Base-by-base conservation (phyloP, 768 basidiomycete species). In the Suillus plorans region DNA sequence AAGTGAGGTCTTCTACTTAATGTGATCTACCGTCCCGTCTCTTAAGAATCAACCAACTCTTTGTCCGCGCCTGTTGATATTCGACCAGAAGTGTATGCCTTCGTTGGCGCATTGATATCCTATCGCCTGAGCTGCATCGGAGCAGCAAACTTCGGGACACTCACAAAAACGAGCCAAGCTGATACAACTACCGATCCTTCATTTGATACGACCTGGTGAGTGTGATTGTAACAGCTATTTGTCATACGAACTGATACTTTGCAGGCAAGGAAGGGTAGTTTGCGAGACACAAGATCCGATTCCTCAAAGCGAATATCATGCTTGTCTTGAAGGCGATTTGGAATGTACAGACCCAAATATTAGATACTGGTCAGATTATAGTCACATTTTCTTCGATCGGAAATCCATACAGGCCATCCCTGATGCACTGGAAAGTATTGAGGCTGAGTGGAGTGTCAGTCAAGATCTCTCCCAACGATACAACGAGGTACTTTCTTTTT, bases 81-180 rank as follows among this genome's bases (percentile, higher is more conserved):
- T 93, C 70, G 91, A 92, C 74, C 77, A 80, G 52, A 91, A 88
- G 80, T 65, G 65, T n/a, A n/a, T n/a, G n/a, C 37, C 60, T 47
- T 41, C 58, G 53, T 44, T 58, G 60, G 34, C 41, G 34, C 34
- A 34, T 34, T 34, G 7, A 34, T 28, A 34, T 34, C 34, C 8
- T 8, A 4, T 34, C 34, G 4, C 39, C 25, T 63, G 49, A 47
- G 47, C 67, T 69, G 59, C 69, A 57, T 47, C 36, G 65, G 44
- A 37, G 25, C 68, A 92, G 91, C 82, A 25, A 86, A 90, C 67
- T 91, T 90, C 68, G 90, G 91, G 39, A 79, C 86, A 1, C 75
- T 90, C 34, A 71, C 84, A 31, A 76, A 75, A 68, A 55, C 20
- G 53, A 55, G 20, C 18, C 9, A 55, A 34, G 14, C 16, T 20